Evolutionary conservation across 108 stramenopile species (phyloP), one percentile per base, ranked within the genome.

Genomic region (Phaeodactylum tricornutum): DNA sequence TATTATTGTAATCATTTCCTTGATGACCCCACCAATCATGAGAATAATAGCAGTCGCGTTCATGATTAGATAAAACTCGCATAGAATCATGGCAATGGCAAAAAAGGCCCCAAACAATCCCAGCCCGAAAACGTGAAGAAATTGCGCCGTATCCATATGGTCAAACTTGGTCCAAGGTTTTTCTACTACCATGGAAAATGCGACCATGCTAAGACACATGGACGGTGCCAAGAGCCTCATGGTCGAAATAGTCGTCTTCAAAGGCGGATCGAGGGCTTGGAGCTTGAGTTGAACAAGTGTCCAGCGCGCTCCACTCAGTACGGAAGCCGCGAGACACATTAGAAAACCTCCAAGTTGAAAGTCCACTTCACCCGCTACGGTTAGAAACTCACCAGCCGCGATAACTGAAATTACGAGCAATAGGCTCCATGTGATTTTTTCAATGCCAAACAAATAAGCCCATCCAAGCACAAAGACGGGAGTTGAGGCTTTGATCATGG

Each of bases 11-110:
- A 77, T 67, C 41, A 93, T 59, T 53, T 93, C 92, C 53, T 93
- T 93, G 12, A 88, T 54, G 29, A 93, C 92, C 16, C 92, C 92
- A 43, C 92, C 92, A 50, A 93, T 86, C 87, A 86, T 93, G 46
- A 93, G 51, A 49, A 93, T 70, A 22, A 93, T 67, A 1, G 92
- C 92, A 47, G 62, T 71, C 1, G 84, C 67, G 32, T 75, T 74
- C 51, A 93, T 66, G 48, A 93, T 93, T 30, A 93, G 63, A 58
- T 72, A 75, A 46, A 93, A 89, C 69, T 93, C 92, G 48, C 89
- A 91, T 21, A 91, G 56, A 36, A 91, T 70, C 89, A 91, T 91
- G 17, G 25, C 50, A 50, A 91, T 75, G 3, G 89, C 89, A 43
- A 91, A 64, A 22, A 57, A 17, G 8, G 80, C 89, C n/a, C 89